These are phyloP conservation scores for Colletotrichum abscissum DNA, from an alignment of 2,329 filamentous ascomycete genomes.

Conservation along the genomic window DNA sequence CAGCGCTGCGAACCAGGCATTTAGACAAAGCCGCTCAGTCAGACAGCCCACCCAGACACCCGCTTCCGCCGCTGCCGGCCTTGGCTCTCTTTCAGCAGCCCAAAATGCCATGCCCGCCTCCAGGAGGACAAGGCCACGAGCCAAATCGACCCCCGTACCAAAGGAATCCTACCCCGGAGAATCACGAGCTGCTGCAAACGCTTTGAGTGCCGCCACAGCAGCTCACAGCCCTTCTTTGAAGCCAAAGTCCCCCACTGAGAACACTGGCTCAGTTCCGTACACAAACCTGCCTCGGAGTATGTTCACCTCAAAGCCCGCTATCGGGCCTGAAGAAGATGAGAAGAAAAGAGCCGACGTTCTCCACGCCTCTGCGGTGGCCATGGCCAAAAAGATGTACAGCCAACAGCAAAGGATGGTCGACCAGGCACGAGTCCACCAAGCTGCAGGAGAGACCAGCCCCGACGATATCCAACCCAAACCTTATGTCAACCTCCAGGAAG, in stretches of 20 bases:
- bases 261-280: conserved; percentile 74
- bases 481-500: conserved; percentile 80
- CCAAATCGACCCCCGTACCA: conserved; percentile 70
- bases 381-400: conserved; percentile 89
- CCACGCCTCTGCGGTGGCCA: conserved; percentile 85
- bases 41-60: conserved; percentile 45
- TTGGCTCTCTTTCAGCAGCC: conserved; percentile 78
- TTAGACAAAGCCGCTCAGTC: conserved; percentile 54
- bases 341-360: conserved; percentile 77
- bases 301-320: conserved; percentile 81
- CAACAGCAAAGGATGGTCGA: conserved; percentile 73
- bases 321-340: conserved; percentile 79
- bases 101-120: conserved; percentile 74
- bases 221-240: conserved; percentile 67
- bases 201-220: conserved; percentile 77
- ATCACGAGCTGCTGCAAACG: conserved; percentile 72
- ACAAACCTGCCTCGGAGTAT: conserved; percentile 78
- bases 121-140: conserved; percentile 66
- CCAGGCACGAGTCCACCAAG: conserved; percentile 53
- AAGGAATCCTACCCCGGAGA: conserved; percentile 65
- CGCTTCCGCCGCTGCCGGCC: conserved; percentile 40
- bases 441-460: conserved; percentile 44
- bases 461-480: conserved; percentile 61
- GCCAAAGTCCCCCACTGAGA: conserved; percentile 60
- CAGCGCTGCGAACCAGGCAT: conserved; percentile 77